Evolutionary conservation across 345 rosid species (phyloP).

Genomic region (Populus pruinosa): DNA sequence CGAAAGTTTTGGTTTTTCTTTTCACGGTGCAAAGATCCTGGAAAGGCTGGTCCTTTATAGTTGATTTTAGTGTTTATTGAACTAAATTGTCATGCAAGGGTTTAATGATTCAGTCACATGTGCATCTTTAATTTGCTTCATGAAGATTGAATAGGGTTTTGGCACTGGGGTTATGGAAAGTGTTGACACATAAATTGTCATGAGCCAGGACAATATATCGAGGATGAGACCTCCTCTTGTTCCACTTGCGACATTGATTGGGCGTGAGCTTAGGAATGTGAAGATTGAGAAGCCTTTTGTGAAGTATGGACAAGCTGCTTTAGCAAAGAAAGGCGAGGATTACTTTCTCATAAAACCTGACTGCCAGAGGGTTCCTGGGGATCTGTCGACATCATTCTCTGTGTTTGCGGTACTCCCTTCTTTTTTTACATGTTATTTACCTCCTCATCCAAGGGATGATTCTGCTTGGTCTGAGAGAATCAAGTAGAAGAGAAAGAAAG

Average conservation of each 20-base stretch:
- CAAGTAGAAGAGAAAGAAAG: neutral
- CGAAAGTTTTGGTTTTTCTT: neutral
- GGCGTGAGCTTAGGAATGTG: slow-evolving; percentile 84
- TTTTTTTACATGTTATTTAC: neutral
- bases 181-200: slow-evolving; percentile 51
- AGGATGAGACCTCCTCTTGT: slow-evolving; percentile 69
- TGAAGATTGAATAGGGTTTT: slow-evolving; percentile 19
- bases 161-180: slow-evolving; percentile 24
- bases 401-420: slow-evolving; percentile 74
- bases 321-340: slow-evolving; percentile 98
- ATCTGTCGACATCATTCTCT: slow-evolving; percentile 77
- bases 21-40: neutral
- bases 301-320: slow-evolving; percentile 93
- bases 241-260: slow-evolving; percentile 89
- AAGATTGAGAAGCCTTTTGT: slow-evolving; percentile 81
- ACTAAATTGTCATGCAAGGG: neutral
- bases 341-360: slow-evolving; percentile 78
- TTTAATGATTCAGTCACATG: neutral
- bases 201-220: slow-evolving; percentile 67
- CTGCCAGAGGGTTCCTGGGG: slow-evolving; percentile 75
- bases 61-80: neutral
- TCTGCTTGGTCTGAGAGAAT: neutral
- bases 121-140: slow-evolving; percentile 7
- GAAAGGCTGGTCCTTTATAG: neutral
- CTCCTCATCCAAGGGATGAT: neutral